Base-by-base conservation (phyloP, 495 filamentous ascomycete species). In the Neurospora terricola region DNA sequence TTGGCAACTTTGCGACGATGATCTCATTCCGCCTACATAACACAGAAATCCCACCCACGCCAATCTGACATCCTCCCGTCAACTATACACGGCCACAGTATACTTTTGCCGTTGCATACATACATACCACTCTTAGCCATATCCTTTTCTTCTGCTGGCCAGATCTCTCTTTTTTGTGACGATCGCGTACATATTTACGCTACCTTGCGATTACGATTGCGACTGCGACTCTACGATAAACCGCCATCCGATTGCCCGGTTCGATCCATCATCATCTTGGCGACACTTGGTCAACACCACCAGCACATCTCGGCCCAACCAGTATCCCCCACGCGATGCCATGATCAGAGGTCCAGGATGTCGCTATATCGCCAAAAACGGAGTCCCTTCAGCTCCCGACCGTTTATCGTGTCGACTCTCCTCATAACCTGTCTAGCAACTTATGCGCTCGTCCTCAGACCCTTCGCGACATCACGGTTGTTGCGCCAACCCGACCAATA, bases 381-480 rank as follows among this genome's bases (percentile, higher is more conserved):
- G 72, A 62, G 72, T 54, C 78, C 75, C 43, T 78, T 72, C 73
- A 82, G 77, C 77, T 77, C 76, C 66, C 79, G 82, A 59, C 84
- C 83, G 1, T 83, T 83, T 36, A 80, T 83, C 69, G 77, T 78
- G 5, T 80, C 79, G 0, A 68, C 80, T 18, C 59, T 83, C 21
- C 72, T 85, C 69, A 69, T 86, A 69, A 78, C 77, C 48, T 59
- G 83, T 21, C 75, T 86, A 70, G 76, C 81, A 21, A 75, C 80
- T 9, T 82, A 78, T 43, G 76, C 82, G 4, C 72, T 83, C 37
- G 74, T 82, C 54, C 54, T 66, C 54, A 14, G 54, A 34, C 54
- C 54, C 12, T 66, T 66, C 27, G 54, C 54, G 54, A 66, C 54
- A 66, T 66, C 54, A 4, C 54, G 54, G 27, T 66, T 66, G 39